Evolutionary conservation across 1,139 yeast genomes (phyloP).

Genomic region (Wickerhamomyces sp.): DNA sequence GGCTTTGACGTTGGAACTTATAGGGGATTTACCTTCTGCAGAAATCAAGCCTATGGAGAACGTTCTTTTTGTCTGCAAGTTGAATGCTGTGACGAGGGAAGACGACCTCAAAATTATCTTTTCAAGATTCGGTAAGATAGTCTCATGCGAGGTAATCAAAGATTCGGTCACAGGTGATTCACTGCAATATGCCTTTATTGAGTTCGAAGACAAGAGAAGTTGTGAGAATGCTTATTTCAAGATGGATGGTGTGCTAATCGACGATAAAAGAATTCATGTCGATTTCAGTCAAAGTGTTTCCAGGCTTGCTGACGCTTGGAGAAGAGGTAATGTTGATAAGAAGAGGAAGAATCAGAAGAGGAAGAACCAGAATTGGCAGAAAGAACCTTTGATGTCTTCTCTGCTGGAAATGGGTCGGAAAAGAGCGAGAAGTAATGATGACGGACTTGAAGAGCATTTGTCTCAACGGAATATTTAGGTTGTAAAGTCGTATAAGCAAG

Average conservation of each 20-base stretch:
- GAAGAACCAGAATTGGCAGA: too few species aligned
- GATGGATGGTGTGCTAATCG: constrained; percentile 58
- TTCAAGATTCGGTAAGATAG: constrained; percentile 52
- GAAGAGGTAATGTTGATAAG: too few species aligned
- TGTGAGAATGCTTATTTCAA: constrained; percentile 59
- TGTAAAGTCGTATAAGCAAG: too few species aligned
- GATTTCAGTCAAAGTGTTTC: constrained; percentile 61
- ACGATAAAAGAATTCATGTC: constrained; percentile 58
- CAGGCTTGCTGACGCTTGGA: constrained; percentile 20
- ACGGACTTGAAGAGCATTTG: too few species aligned
- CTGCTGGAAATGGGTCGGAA: too few species aligned
- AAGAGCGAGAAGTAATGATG: too few species aligned
- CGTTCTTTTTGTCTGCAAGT: constrained; percentile 56
- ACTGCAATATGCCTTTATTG: constrained; percentile 59
- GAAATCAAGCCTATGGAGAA: constrained; percentile 56
- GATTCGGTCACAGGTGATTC: constrained; percentile 45
- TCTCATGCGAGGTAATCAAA: constrained; percentile 43
- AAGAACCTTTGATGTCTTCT: too few species aligned
- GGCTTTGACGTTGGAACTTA: constrained; percentile 56
- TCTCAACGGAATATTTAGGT: too few species aligned
- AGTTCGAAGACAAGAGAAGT: constrained; percentile 39
- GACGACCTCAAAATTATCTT: constrained; percentile 52
- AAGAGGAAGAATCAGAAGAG: too few species aligned
- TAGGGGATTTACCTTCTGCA: constrained; percentile 62
- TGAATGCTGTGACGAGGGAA: constrained; percentile 54